These are phyloP conservation scores for Gilbertella persicaria DNA, from an alignment of 371 early-diverging fungal genomes.

Conservation along the genomic window DNA sequence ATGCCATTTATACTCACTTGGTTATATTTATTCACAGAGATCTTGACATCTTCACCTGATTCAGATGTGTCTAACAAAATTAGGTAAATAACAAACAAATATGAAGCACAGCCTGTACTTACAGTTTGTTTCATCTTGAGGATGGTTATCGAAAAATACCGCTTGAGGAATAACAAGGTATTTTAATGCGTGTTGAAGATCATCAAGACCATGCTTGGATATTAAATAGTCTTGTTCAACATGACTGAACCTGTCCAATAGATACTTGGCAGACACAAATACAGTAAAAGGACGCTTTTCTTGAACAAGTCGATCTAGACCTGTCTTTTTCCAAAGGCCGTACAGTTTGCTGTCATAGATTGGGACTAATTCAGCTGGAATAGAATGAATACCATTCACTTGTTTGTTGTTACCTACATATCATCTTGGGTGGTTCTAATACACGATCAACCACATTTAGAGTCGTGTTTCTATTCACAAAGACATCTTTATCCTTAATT, in stretches of 20 bases:
- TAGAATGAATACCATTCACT: background rate
- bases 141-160: slow-evolving; percentile 31
- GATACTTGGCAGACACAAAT: slow-evolving; percentile 35
- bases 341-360: slow-evolving; percentile 27
- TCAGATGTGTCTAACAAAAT: slow-evolving; percentile 19
- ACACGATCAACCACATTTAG: slow-evolving; percentile 25
- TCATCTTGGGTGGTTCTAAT: slow-evolving; percentile 17
- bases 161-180: slow-evolving; percentile 40
- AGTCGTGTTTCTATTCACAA: slow-evolving; percentile 29
- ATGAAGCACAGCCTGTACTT: background rate
- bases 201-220: slow-evolving; percentile 37
- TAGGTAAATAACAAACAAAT: background rate
- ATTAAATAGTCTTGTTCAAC: slow-evolving; percentile 43
- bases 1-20: slow-evolving; percentile 30
- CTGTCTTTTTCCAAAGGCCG: slow-evolving; percentile 29
- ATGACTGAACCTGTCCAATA: slow-evolving; percentile 36
- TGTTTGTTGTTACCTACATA: slow-evolving; percentile 15
- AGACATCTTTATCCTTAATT: slow-evolving; percentile 30
- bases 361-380: slow-evolving; percentile 34
- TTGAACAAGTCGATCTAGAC: slow-evolving; percentile 7
- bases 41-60: slow-evolving; percentile 28
- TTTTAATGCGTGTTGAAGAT: slow-evolving; percentile 36
- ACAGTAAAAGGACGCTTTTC: slow-evolving; percentile 47
- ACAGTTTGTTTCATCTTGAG: slow-evolving; percentile 24
- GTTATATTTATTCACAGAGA: slow-evolving; percentile 18